phyloP scores from a whole-genome alignment of 75 land plant genomes.

The Isoetes taiwanensis region DNA sequence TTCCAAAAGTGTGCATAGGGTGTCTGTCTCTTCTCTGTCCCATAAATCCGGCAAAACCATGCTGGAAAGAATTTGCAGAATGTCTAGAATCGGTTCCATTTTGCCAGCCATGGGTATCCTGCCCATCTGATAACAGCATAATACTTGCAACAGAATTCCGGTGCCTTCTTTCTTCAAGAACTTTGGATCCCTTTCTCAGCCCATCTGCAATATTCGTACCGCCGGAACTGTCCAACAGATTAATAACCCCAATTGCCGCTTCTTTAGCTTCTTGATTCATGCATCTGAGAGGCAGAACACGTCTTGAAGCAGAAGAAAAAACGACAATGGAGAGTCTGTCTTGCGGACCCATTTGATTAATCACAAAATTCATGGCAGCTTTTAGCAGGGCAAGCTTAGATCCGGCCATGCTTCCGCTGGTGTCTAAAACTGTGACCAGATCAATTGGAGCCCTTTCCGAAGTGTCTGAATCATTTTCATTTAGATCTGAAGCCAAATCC shows the following conservation, averaged over 20 bases:
- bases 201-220: conserved; percentile 52
- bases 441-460: conserved; percentile 31
- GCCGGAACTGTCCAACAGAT: conserved; percentile 13
- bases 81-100: not conserved
- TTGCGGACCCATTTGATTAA: conserved; percentile 10
- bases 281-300: conserved; percentile 12
- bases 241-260: conserved; percentile 20
- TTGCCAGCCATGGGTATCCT: conserved; percentile 7
- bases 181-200: conserved; percentile 46
- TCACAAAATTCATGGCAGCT: conserved; percentile 24
- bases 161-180: conserved; percentile 47
- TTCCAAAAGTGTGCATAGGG: conserved; percentile 27
- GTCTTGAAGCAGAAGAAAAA: conserved; percentile 14
- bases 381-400: conserved; percentile 17
- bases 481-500: no score
- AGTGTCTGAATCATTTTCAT: no score
- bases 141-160: conserved; percentile 49
- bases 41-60: no score
- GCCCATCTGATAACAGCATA: conserved; percentile 56
- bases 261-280: conserved; percentile 19
- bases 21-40: not conserved
- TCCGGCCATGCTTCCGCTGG: conserved; percentile 32
- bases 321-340: conserved; percentile 20
- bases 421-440: conserved; percentile 25
- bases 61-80: no score